A percentile compares a stretch with the other conserved stretches of the same genome.
Evolutionary conservation across 164 flowering plant genomes (phyloP).

Genomic region (Saururus chinensis): DNA sequence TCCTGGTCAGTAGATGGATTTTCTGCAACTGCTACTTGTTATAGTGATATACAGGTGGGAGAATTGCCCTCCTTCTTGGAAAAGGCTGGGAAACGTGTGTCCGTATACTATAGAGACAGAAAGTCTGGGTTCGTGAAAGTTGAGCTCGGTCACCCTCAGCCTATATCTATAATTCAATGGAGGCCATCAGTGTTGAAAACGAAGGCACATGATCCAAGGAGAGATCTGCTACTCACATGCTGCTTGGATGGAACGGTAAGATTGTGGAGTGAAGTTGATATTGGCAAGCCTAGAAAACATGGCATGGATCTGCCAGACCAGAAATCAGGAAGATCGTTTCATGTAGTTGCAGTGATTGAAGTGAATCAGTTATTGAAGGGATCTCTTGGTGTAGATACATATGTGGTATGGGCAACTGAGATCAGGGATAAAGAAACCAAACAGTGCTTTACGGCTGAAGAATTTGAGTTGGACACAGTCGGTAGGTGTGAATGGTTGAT

Average conservation of each 20-base stretch:
- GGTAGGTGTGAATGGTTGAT: constrained; percentile 84
- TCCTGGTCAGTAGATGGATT: constrained; percentile 78
- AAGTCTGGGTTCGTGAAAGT: constrained; percentile 32
- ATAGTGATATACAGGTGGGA: constrained; percentile 12
- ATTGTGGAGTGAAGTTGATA: constrained; percentile 82
- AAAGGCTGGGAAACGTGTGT: constrained; percentile 35
- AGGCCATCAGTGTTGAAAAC: constrained; percentile 35
- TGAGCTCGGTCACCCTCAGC: constrained; percentile 65
- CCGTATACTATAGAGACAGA: constrained; percentile 31
- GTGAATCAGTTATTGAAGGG: constrained; percentile 53
- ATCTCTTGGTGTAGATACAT: constrained; percentile 42
- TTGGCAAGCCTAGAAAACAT: constrained; percentile 37
- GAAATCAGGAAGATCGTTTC: constrained; percentile 36
- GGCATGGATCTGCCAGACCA: constrained; percentile 40
- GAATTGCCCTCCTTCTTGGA: constrained; percentile 15
- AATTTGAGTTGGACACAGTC: constrained; percentile 22
- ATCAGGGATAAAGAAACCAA: constrained; percentile 19
- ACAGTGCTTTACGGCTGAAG: constrained; percentile 18
- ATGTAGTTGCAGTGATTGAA: constrained; percentile 74
- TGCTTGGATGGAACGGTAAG: constrained; percentile 88
- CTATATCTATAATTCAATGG: constrained; percentile 83
- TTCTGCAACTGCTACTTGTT: constrained; percentile 39
- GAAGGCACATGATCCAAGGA: constrained; percentile 16
- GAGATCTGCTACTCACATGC: constrained; percentile 66
- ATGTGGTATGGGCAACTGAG: constrained; percentile 66